phyloP scores from a whole-genome alignment of 352 stramenopile genomes.

The Aphanomyces invadans region DNA sequence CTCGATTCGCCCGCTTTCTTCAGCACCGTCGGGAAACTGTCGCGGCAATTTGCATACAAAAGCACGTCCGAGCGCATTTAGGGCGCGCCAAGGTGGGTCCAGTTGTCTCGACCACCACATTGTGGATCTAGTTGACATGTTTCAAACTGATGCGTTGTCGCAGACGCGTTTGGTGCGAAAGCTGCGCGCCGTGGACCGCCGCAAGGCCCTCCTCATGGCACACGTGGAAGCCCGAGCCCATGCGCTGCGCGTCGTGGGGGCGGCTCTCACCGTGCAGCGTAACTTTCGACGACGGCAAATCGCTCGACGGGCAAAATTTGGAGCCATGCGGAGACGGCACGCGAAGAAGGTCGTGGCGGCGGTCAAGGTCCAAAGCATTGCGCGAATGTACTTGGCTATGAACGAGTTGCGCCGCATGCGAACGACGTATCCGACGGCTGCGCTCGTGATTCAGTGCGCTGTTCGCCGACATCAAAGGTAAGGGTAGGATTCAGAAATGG shows the following conservation, averaged over 20 bases:
- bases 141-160: neutral
- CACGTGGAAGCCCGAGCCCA: neutral
- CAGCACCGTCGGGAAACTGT: neutral
- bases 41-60: neutral
- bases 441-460: neutral
- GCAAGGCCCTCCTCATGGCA: neutral
- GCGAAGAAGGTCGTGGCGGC: constrained; percentile 14
- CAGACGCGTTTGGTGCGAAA: neutral
- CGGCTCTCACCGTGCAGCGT: constrained; percentile 1
- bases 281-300: neutral
- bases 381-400: neutral
- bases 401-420: neutral
- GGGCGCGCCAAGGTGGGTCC: neutral
- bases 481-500: too few relatives aligned
- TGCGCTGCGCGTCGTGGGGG: neutral
- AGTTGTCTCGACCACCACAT: neutral
- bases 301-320: constrained; percentile 3
- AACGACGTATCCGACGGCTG: neutral
- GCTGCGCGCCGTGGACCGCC: neutral
- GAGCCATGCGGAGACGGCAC: constrained; percentile 7
- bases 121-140: neutral
- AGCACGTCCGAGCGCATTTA: neutral
- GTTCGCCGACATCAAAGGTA: neutral
- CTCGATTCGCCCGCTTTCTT: constrained; percentile 8
- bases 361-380: constrained; percentile 10